Percentiles rank a stretch among this genome's conserved stretches.
phyloP scores from a whole-genome alignment of 2,329 filamentous ascomycete genomes.

The Fusarium vanettenii region DNA sequence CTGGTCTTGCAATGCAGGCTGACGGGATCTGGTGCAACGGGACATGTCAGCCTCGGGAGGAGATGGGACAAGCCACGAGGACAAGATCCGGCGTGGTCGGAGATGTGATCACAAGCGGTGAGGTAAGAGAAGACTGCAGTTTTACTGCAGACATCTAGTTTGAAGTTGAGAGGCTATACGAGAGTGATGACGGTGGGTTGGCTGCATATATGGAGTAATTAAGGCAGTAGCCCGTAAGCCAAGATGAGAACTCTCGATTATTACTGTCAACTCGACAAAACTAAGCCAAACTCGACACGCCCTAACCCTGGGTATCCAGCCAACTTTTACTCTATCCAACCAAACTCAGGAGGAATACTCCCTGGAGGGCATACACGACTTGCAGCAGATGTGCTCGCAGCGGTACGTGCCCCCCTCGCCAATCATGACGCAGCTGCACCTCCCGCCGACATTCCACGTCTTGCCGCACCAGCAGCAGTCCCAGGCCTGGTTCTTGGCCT shows the following conservation, averaged over 20 bases:
- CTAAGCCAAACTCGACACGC: background rate
- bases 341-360: slow-evolving; percentile 41
- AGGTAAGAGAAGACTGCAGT: background rate
- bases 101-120: background rate
- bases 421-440: slow-evolving; percentile 65
- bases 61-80: slow-evolving; percentile 22
- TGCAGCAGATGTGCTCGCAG: slow-evolving; percentile 67
- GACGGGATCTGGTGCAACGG: slow-evolving; percentile 42
- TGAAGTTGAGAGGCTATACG: background rate
- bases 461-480: slow-evolving; percentile 69
- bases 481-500: slow-evolving; percentile 61
- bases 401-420: slow-evolving; percentile 60
- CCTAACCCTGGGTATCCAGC: slow-evolving; percentile 12
- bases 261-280: background rate
- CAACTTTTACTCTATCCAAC: background rate
- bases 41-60: slow-evolving; percentile 23
- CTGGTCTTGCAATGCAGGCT: slow-evolving; percentile 36
- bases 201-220: background rate
- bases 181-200: background rate
- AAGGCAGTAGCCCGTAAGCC: background rate
- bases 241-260: background rate
- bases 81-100: background rate
- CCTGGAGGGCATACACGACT: slow-evolving; percentile 58
- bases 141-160: background rate
- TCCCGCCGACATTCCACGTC: slow-evolving; percentile 60